Evolutionary conservation across 108 stramenopile species (phyloP).

Genomic region (Epipyxis sp.): DNA sequence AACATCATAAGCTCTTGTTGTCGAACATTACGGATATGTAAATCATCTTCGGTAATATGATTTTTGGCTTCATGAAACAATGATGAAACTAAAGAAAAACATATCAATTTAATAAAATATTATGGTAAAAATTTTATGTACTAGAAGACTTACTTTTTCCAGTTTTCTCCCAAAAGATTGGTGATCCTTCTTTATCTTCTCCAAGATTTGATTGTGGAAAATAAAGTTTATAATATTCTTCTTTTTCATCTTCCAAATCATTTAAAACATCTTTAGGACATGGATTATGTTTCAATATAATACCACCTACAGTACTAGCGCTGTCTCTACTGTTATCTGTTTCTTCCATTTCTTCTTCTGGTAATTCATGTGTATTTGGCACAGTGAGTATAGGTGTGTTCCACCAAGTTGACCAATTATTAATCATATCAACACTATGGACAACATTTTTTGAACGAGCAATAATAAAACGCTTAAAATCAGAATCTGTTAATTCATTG

Average conservation of each 20-base stretch:
- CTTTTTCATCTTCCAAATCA: neutral
- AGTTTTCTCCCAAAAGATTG: constrained; percentile 31
- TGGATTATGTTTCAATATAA: too few species aligned
- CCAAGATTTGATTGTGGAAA: neutral
- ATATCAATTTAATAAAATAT: neutral
- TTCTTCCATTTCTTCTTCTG: too few species aligned
- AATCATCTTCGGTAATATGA: neutral
- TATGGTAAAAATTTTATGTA: neutral
- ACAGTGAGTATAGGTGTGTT: neutral
- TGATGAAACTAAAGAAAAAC: neutral
- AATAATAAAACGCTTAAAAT: neutral
- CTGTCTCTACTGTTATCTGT: too few species aligned
- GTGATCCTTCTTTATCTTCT: neutral
- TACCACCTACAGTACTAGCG: too few species aligned
- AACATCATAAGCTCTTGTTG: neutral
- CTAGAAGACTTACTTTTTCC: neutral
- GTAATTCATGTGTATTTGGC: neutral
- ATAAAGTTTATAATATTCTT: neutral
- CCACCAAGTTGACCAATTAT: constrained; percentile 13
- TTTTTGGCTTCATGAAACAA: neutral
- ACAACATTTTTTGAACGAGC: neutral
- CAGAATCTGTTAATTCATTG: neutral
- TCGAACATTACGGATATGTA: neutral
- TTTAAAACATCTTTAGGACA: neutral
- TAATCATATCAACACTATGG: neutral